Conservation (phyloP, 441 rosid species). For the Gossypium aridum region DNA sequence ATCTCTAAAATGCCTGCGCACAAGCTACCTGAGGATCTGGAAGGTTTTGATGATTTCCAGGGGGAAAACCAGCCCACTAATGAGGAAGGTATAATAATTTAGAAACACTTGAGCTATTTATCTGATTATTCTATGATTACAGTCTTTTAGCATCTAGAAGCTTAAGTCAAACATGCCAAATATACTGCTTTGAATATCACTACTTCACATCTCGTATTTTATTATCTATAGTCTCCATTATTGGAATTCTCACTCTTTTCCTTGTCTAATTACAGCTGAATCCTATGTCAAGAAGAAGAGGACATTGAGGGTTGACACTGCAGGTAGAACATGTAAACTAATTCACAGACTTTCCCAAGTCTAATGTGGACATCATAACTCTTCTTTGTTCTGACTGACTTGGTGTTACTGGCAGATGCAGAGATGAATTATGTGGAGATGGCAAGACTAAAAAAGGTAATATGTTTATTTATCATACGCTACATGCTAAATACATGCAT, state of each 20-base stretch:
- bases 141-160: not conserved
- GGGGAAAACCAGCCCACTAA: slow-evolving; percentile 34
- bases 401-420: slow-evolving; percentile 22
- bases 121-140: not conserved
- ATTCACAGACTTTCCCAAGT: not conserved
- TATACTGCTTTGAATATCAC: not conserved
- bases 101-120: not conserved
- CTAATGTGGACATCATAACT: slow-evolving; percentile 7
- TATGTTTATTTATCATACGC: not conserved
- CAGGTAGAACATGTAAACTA: slow-evolving; percentile 23
- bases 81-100: slow-evolving; percentile 31
- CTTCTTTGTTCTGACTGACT: slow-evolving; percentile 1
- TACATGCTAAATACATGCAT: not conserved
- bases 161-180: not conserved
- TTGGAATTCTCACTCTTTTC: slow-evolving; percentile 13
- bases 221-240: not conserved
- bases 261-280: slow-evolving; percentile 25
- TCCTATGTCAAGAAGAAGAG: slow-evolving; percentile 22
- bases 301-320: slow-evolving; percentile 18
- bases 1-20: slow-evolving; percentile 3
- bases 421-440: slow-evolving; percentile 24
- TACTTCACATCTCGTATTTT: not conserved
- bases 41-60: slow-evolving; percentile 28
- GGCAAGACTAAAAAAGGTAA: slow-evolving; percentile 39
- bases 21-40: slow-evolving; percentile 15